Base-by-base conservation (phyloP, 345 rosid genomes). In the Arabidopsis arenosa region DNA sequence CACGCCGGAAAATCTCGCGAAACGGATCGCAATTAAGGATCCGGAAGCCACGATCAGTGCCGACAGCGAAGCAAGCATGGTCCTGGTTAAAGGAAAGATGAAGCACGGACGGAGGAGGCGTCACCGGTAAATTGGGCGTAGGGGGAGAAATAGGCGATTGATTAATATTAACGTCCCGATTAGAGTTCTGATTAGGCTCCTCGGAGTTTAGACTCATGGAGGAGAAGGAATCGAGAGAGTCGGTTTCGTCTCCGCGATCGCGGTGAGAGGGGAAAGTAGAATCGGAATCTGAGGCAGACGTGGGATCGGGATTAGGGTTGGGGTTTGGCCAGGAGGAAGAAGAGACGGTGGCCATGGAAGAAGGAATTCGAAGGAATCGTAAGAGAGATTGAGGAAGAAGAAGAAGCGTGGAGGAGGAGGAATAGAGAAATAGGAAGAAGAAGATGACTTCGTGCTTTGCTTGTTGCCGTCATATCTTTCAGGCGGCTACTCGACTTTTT, bases 1-100 rank as follows among this genome's bases (percentile, higher is more conserved):
- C 97, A 4, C 98, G 93, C 70, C 97, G 90, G 80, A 93, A 93
- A 28, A 89, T 88, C 90, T 96, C 99, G 10, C 97, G 92, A 53
- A 96, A 89, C 0, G 97, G 96, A 33, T 91, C 98, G 78, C 98
- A 93, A 62, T 91, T 96, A 72, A 86, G 88, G 85, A 93, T 89
- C 58, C 90, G 89, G 82, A 96, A 96, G 37, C 99, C 99, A n/a
- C 85, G 89, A 77, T 85, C 89, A n/a, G 91, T 91, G 5, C 93
- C 98, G 0, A 86, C 88, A 0, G 98, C 96, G 81, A 95, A 95
- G 76, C 99, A 95, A 11, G 93, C 87, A 2, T 82, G 82, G 79
- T 96, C 99, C 67, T 96, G 98, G 68, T 96, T 96, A 72, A 89
- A 96, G 49, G 93, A 89, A 70, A 91, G 75, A 61, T 93, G 87